A percentile compares a stretch with the other conserved stretches of the same genome.
Evolutionary conservation across 257 asterid genomes (phyloP).

Genomic region (Coffea canephora): DNA sequence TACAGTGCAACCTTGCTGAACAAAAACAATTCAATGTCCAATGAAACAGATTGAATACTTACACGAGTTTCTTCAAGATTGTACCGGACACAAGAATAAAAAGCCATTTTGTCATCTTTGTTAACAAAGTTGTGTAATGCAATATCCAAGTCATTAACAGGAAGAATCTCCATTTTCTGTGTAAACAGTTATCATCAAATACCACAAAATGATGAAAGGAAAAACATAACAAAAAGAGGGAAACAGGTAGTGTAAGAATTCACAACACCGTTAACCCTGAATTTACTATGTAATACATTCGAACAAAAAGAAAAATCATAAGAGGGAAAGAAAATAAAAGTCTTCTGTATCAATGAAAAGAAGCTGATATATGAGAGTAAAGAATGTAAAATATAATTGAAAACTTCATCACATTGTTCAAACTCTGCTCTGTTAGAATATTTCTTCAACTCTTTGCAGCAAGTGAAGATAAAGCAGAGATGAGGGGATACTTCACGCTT

Average conservation of each 20-base stretch:
- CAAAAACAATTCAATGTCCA: background rate
- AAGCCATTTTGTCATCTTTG: slow-evolving; percentile 96
- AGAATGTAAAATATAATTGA: background rate
- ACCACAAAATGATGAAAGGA: slow-evolving; percentile 14
- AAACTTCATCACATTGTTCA: background rate
- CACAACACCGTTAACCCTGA: background rate
- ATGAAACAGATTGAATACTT: slow-evolving; percentile 27
- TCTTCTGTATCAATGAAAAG: background rate
- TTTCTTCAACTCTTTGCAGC: background rate
- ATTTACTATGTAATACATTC: background rate
- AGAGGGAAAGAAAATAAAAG: background rate
- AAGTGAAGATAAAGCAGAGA: background rate
- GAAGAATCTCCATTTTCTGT: slow-evolving; percentile 97
- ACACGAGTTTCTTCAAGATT: slow-evolving; percentile 97
- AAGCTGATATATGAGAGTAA: background rate
- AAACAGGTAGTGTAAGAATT: background rate
- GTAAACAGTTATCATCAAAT: slow-evolving; percentile 15
- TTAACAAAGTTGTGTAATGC: slow-evolving; percentile 90
- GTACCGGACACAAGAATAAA: slow-evolving; percentile 81
- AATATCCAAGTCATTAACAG: slow-evolving; percentile 91
- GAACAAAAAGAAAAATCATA: background rate
- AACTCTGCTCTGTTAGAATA: slow-evolving; percentile 5
- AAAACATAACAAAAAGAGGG: background rate
- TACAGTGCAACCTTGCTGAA: background rate
- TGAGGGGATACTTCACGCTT: background rate